Base-by-base conservation (phyloP, 2,329 filamentous ascomycete genomes). In the Cercospora citrullina region DNA sequence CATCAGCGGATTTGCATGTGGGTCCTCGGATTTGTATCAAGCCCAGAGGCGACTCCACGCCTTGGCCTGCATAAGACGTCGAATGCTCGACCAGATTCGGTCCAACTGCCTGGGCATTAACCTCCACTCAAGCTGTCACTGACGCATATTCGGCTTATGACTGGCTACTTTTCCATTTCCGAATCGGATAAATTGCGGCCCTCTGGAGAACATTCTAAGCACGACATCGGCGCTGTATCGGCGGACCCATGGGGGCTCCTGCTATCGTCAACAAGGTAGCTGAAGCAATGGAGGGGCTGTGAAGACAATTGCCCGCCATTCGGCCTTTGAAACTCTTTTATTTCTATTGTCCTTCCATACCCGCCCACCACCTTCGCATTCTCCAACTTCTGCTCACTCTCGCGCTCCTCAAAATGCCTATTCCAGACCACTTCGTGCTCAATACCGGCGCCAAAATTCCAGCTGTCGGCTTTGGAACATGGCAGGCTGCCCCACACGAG, bases 381-480 rank as follows among this genome's bases (percentile, higher is more conserved):
- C 39, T 18, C 39, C 28, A 63, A 10, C 42, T n/a, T 42, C 23
- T 31, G 1, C 9, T 28, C 23, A 45, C 21, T 28, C n/a, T 3
- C n/a, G 33, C 30, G 16, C 28, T 16, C 5, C 21, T 26, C 45
- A 36, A 33, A 42, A 71, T 71, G 69, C 68, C 65, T 66, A 63
- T 71, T 28, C 53, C 68, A 42, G 78, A 76, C 66, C 75, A 73
- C 59, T 71, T 71, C 57, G 65, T 58, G 61, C 75, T 81, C 67
- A 81, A 81, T 71, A 81, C 79, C 18, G 80, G 80, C 51, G 76
- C 75, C 36, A 76, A 76, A 64, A 80, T 81, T 30, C 79, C 80
- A 2, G 71, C 74, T n/a, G 73, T 81, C 6, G 79, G 79, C 28
- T 75, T 81, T 66, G 79, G 79, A 6, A 78, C 79, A 51, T 81